Conservation (phyloP, 805 yeast genomes). For the Priceomyces melissophilus region DNA sequence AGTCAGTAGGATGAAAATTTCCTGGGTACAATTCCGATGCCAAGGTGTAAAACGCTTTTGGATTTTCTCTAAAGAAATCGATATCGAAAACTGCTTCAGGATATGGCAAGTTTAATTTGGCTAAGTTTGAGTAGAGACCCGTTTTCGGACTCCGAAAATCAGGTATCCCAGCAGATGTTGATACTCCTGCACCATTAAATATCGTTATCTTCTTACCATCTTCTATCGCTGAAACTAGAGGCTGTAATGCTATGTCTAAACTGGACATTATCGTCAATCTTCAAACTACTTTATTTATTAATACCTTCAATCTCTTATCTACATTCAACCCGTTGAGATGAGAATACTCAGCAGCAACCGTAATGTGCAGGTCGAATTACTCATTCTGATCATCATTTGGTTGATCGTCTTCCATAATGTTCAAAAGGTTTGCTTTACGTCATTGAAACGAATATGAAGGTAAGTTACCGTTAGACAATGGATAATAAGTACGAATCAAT, state of each 20-base stretch:
- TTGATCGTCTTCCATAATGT: neutral
- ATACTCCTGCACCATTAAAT: constrained; percentile 90
- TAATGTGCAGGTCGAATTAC: no score
- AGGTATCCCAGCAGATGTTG: constrained; percentile 92
- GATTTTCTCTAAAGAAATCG: constrained; percentile 69
- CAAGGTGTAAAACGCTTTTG: constrained; percentile 79
- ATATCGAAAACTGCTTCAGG: constrained; percentile 97
- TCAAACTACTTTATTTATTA: no score
- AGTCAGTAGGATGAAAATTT: constrained; percentile 75
- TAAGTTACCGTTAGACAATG: neutral
- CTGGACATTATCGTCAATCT: neutral
- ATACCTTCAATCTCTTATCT: no score
- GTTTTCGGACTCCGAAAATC: constrained; percentile 92
- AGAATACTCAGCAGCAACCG: no score
- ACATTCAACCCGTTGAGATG: no score
- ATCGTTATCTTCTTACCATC: constrained; percentile 50
- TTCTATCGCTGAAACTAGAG: constrained; percentile 29
- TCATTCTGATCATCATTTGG: neutral
- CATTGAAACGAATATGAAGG: constrained; percentile 1
- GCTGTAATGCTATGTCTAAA: constrained; percentile 17
- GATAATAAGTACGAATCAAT: neutral
- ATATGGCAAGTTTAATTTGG: constrained; percentile 72
- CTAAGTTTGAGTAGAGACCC: constrained; percentile 78
- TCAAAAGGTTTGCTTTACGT: no score
- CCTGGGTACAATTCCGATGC: constrained; percentile 90